Evolutionary conservation across 225 moss, liverwort and hornwort species (phyloP).

Genomic region (Asterella californica): DNA sequence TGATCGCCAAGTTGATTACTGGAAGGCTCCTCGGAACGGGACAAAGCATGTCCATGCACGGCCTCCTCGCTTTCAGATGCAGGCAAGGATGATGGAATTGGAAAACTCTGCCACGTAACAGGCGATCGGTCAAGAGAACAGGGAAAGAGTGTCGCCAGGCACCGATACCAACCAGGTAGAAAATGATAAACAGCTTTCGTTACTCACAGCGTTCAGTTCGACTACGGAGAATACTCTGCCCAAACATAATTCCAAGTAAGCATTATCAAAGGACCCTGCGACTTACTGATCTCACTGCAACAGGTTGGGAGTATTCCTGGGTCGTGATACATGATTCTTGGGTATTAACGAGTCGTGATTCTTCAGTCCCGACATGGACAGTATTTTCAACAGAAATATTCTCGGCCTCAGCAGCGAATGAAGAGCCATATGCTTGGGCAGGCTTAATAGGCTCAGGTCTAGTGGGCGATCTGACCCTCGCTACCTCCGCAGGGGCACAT

Average conservation of each 20-base stretch:
- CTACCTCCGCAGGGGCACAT: background rate
- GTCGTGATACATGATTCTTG: background rate
- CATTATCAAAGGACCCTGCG: background rate
- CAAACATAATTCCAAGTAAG: background rate
- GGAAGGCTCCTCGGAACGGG: conserved; percentile 5
- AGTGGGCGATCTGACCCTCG: background rate
- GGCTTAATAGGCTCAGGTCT: background rate
- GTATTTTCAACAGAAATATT: background rate
- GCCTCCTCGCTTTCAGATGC: background rate
- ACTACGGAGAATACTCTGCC: no score
- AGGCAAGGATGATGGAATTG: background rate
- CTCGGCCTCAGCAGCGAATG: background rate
- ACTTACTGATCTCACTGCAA: conserved; percentile 24
- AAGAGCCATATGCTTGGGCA: background rate
- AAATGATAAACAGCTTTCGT: no score
- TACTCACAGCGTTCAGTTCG: no score
- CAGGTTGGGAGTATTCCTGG: background rate
- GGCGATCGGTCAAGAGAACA: background rate
- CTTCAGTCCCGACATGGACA: background rate
- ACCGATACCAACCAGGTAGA: background rate
- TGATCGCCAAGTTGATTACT: background rate
- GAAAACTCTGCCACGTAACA: conserved; percentile 1
- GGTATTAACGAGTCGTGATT: background rate
- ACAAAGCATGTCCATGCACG: background rate
- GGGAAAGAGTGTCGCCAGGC: background rate